phyloP scores from a whole-genome alignment of 805 yeast genomes.

The Ogataea nakhonphanomensis region DNA sequence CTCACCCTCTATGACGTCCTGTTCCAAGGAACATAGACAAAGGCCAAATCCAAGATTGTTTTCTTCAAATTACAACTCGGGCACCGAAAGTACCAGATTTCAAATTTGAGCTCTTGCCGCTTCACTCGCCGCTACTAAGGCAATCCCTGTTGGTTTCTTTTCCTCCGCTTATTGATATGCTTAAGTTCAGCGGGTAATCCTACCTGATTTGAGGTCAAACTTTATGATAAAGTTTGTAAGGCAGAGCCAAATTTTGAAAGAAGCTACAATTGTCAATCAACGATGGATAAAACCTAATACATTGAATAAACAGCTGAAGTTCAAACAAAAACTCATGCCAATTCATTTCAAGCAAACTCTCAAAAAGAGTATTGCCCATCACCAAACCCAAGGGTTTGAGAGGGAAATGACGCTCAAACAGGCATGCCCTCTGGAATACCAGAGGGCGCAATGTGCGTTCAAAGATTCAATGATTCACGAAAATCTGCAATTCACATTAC shows the following conservation, averaged over 20 bases:
- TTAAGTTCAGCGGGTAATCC: conserved; percentile 8
- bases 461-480: conserved; percentile 8
- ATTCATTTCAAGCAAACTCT: conserved; percentile 6
- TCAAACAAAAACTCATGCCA: conserved; percentile 6
- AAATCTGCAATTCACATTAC: conserved; percentile 8
- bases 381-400: conserved; percentile 7
- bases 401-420: conserved; percentile 8
- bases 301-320: conserved; percentile 4
- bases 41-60: conserved; percentile 7
- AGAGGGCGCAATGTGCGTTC: conserved; percentile 9
- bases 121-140: conserved; percentile 9
- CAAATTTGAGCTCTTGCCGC: conserved; percentile 8
- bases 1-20: conserved; percentile 5
- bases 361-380: conserved; percentile 1
- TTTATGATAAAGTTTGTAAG: conserved; percentile 6
- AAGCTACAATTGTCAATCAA: conserved; percentile 2
- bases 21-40: conserved; percentile 8
- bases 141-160: conserved; percentile 8
- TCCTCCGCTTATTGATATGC: conserved; percentile 8
- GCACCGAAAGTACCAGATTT: conserved; percentile 7
- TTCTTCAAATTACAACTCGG: conserved; percentile 7
- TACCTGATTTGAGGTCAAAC: conserved; percentile 8
- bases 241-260: conserved; percentile 3
- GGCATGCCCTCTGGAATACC: conserved; percentile 9
- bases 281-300: conserved; percentile 7